Evolutionary conservation across 2,329 filamentous ascomycete genomes (phyloP).

Genomic region (Sporothrix variecibatus): DNA sequence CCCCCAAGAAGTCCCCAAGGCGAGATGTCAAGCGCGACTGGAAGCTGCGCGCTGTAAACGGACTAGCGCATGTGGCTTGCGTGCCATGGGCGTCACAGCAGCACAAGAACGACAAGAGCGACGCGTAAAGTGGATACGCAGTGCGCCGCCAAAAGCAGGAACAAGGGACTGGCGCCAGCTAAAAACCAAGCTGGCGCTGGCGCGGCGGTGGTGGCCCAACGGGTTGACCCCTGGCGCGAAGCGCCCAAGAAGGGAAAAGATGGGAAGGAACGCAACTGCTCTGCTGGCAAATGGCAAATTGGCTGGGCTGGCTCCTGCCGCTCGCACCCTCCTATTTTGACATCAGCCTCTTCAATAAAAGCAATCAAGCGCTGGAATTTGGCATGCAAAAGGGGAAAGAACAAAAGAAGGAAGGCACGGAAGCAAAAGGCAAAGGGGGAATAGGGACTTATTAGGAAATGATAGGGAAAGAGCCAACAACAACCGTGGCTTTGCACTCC

Average conservation of each 20-base stretch:
- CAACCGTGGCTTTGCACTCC: not conserved
- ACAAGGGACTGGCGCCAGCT: not conserved
- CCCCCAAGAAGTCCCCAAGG: not conserved
- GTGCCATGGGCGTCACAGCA: conserved; percentile 10
- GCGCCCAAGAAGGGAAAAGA: conserved; percentile 23
- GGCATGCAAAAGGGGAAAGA: not conserved
- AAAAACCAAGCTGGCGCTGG: not conserved
- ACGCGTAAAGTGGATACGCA: conserved; percentile 26
- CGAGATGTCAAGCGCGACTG: not conserved
- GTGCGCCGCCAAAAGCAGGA: conserved; percentile 10
- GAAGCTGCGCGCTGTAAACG: not conserved
- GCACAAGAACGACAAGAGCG: not conserved
- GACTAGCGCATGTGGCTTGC: conserved; percentile 15
- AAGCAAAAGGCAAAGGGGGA: conserved; percentile 4
- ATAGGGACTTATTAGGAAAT: not conserved
- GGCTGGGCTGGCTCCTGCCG: not conserved
- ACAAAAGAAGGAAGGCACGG: not conserved
- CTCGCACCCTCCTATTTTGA: conserved; percentile 18
- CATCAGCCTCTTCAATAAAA: conserved; percentile 23
- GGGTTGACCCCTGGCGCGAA: conserved; percentile 28
- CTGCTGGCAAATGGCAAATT: conserved; percentile 22
- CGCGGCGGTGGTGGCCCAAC: not conserved
- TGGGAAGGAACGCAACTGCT: conserved; percentile 16
- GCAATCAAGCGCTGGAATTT: not conserved
- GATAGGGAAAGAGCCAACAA: not conserved